Base-by-base conservation (phyloP, 2,329 filamentous ascomycete genomes). In the Penicillium sp. region DNA sequence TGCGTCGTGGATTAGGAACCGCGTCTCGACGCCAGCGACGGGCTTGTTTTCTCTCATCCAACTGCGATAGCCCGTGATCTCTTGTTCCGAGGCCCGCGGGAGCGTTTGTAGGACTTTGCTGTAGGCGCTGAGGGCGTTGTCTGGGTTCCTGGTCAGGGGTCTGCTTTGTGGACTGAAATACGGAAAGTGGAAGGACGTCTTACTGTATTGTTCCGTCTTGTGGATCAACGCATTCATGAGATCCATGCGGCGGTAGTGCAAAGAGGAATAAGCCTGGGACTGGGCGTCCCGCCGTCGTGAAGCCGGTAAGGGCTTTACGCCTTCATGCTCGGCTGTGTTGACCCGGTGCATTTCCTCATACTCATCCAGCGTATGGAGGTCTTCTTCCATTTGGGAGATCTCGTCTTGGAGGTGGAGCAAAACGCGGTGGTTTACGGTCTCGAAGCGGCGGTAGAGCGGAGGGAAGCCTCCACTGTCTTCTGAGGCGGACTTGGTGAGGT, bases 391-490 rank as follows among this genome's bases (percentile, higher is more conserved):
- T 64, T 93, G 88, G 31, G 81, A 80, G 18, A 96, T 83, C 69
- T 96, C 90, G 67, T 96, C 91, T 71, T 96, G 92, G 16, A 96
- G 79, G 59, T 94, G 86, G 0, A 96, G 78, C 3, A 97, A 76
- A 3, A 96, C 76, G 3, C 92, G 86, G 68, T 96, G 91, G 64
- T 94, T 92, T 18, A 96, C 76, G 12, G 84, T 81, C 68, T 90
- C 87, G 66, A 97, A 97, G 54, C 87, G 87, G 41, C 92, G 85
- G 70, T 96, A 96, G 55, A 96, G 82, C 1, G 90, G 90, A 4
- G 72, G 67, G 13, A 72, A 65, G 32, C 54, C 58, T 29, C 61
- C 71, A 61, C 59, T 61, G 12, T 65, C 64, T 44, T 66, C 60
- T 29, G 61, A 60, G 4, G 60, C 45, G 18, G 72, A 66, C 3